phyloP scores from a whole-genome alignment of 2,329 filamentous ascomycete genomes.

The Phialemoniopsis sp. region DNA sequence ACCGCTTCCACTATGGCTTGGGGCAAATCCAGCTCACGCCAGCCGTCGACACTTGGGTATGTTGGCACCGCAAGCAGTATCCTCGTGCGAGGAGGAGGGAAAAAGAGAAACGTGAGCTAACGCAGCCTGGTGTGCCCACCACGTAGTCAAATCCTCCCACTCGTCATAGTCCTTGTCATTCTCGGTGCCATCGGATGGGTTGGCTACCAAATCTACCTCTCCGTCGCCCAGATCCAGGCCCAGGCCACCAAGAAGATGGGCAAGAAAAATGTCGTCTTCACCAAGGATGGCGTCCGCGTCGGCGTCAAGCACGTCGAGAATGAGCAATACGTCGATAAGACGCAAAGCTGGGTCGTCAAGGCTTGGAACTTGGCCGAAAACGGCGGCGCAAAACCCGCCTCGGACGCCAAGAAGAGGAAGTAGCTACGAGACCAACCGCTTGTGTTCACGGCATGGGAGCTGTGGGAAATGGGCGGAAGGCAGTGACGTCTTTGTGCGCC shows the following conservation, averaged over 20 bases:
- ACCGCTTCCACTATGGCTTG: slow-evolving; percentile 21
- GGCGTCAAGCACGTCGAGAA: slow-evolving; percentile 64
- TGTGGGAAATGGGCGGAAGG: no score
- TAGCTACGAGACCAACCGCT: no score
- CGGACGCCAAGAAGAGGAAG: slow-evolving; percentile 20
- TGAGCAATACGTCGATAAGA: slow-evolving; percentile 70
- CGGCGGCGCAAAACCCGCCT: slow-evolving; percentile 20
- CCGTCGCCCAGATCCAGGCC: slow-evolving; percentile 60
- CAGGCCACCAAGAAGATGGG: slow-evolving; percentile 67
- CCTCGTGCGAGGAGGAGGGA: neutral
- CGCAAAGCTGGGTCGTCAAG: slow-evolving; percentile 65
- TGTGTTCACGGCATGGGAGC: no score
- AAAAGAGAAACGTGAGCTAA: neutral
- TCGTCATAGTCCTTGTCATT: slow-evolving; percentile 59
- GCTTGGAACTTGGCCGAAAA: slow-evolving; percentile 54
- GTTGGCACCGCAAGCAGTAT: neutral
- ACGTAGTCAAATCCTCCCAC: slow-evolving; percentile 60
- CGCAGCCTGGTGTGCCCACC: neutral
- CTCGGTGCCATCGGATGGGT: slow-evolving; percentile 58
- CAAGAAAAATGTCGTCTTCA: slow-evolving; percentile 71
- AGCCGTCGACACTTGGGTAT: slow-evolving; percentile 23
- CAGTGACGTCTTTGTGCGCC: no score
- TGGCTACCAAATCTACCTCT: slow-evolving; percentile 69
- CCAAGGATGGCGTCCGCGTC: slow-evolving; percentile 70
- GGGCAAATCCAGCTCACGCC: slow-evolving; percentile 20